phyloP scores from a whole-genome alignment of 208 protist genomes.

The Acanthamoeba lenticulata region DNA sequence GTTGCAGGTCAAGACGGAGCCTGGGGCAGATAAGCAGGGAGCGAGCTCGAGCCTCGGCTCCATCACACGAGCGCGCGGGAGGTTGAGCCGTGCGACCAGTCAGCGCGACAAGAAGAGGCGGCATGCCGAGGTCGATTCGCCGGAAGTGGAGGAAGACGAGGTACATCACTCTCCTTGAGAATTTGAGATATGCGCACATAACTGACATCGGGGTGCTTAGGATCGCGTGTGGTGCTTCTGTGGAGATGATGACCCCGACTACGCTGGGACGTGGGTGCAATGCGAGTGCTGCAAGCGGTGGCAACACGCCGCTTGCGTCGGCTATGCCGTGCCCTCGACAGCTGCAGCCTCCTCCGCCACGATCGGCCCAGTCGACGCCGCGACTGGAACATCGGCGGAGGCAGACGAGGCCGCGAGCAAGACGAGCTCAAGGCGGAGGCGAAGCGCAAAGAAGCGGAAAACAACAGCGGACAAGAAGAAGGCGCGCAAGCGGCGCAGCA shows the following conservation, averaged over 20 bases:
- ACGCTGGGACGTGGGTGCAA: conserved; percentile 55
- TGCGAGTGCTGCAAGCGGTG: conserved; percentile 35
- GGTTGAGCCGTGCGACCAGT: too few species aligned
- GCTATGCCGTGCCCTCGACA: neutral
- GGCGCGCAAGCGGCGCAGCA: neutral
- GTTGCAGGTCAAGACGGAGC: neutral
- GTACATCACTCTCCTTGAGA: neutral
- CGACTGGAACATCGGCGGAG: too few species aligned
- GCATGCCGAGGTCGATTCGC: neutral
- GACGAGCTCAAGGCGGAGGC: too few species aligned
- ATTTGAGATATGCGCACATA: too few species aligned
- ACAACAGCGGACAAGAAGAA: neutral
- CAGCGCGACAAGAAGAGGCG: neutral
- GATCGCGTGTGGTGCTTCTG: conserved; percentile 54
- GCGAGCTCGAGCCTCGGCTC: too few species aligned
- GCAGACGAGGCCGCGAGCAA: too few species aligned
- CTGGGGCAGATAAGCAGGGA: too few species aligned
- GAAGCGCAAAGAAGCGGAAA: neutral
- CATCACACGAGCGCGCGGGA: too few species aligned
- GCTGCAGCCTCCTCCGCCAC: neutral
- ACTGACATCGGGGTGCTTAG: neutral
- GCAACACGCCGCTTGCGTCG: conserved; percentile 4
- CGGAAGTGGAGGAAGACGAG: neutral
- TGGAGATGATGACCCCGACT: conserved; percentile 34
- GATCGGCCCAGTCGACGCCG: too few species aligned